Evolutionary conservation across 495 filamentous ascomycete species (phyloP), one percentile per base, ranked within the genome.

Genomic region (Penicillium antarcticum): DNA sequence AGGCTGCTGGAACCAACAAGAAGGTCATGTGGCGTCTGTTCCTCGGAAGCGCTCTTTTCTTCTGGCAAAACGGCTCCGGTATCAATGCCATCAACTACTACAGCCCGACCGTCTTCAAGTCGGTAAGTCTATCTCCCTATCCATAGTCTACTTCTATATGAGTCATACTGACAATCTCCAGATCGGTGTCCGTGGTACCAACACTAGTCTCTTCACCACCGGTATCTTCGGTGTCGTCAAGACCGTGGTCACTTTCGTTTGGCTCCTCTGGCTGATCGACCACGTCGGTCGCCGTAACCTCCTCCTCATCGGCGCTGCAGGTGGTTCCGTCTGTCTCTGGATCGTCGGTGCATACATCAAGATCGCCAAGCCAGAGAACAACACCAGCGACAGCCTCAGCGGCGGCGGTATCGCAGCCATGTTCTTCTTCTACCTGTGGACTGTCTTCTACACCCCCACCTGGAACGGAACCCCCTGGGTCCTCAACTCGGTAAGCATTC

Each of bases 341-440:
- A 87, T 92, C 52, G 85, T 92, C 45, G 87, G 88, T n/a, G 71
- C 68, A 1, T 76, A 76, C 67, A 80, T 95, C 52, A 87, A 91
- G 54, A 67, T 84, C 45, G 79, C 81, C 1, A 59, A 80, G 47
- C 75, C 65, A 1, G 45, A 56, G 9, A 53, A 70, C 0, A 69
- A 77, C 51, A 58, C 57, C 13, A 74, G 54, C 16, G 52, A 50
- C 5, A 43, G 62, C 4, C 66, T 87, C 45, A 68, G 70, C 5
- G 65, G 78, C 7, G 84, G 78, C 37, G 85, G 85, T 37, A 85
- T 87, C 45, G 80, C 81, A 0, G 86, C 86, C 32, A 81, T 89
- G 39, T 87, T 87, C 73, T 87, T 89, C 77, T 88, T 89, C 71
- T 90, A 89, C 59, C 77, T 90, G 13, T 89, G 86, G 84, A 89